Conservation (phyloP, 169 alveolate genomes). For the Plasmodium yoelii region DNA sequence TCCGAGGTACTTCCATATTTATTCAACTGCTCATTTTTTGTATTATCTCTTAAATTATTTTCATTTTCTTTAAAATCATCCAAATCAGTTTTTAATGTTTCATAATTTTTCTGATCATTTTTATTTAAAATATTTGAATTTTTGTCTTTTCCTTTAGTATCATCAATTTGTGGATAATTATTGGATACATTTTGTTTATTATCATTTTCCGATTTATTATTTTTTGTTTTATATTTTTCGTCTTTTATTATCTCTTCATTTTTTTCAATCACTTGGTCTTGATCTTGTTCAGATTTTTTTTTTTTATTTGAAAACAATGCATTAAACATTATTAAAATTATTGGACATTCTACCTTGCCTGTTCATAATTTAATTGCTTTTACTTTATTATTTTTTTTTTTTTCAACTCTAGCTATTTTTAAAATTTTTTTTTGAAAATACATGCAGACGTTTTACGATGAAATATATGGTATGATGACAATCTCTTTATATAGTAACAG, state of each 20-base stretch:
- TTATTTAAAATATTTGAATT: neutral
- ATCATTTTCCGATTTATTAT: too few species aligned
- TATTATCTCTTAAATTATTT: neutral
- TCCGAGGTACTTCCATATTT: neutral
- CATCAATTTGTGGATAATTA: neutral
- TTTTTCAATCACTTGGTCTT: too few species aligned
- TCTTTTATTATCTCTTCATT: too few species aligned
- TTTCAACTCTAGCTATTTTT: neutral
- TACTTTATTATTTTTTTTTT: neutral
- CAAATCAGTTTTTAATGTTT: neutral
- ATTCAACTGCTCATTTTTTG: neutral
- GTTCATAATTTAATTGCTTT: neutral
- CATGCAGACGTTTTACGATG: too few species aligned
- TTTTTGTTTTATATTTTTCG: too few species aligned
- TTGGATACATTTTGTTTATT: too few species aligned
- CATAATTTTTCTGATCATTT: neutral
- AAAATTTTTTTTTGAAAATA: too few species aligned
- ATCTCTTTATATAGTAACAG: too few species aligned
- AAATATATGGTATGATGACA: too few species aligned
- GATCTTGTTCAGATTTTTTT: constrained; percentile 2
- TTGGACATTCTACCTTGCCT: neutral
- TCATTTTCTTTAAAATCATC: neutral
- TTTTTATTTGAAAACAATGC: constrained; percentile 16
- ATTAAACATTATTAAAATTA: constrained; percentile 15
- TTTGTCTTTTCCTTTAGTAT: constrained; percentile 4